Conservation (phyloP, 2,329 filamentous ascomycete species). For the Ophiostoma fasciatum region DNA sequence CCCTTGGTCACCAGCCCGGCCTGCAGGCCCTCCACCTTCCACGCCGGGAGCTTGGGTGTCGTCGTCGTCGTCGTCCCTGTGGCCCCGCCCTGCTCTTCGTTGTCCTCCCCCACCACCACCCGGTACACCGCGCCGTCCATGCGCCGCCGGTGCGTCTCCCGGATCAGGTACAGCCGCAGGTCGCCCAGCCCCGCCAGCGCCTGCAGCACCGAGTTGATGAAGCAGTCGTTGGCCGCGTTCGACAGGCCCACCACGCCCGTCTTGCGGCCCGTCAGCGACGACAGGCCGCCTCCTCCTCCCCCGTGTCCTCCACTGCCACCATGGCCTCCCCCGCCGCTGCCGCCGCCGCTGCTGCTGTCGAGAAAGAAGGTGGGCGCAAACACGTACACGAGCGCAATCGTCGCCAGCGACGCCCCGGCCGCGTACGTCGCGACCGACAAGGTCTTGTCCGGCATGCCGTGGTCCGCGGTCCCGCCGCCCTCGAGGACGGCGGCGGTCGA, state of each 20-base stretch:
- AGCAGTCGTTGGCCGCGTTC: constrained; percentile 91
- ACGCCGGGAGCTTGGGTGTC: constrained; percentile 28
- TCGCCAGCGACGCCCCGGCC: constrained; percentile 85
- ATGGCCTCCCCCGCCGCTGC: no score
- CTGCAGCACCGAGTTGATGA: constrained; percentile 94
- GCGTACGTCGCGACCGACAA: constrained; percentile 83
- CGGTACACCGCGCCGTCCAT: constrained; percentile 69
- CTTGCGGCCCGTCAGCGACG: constrained; percentile 37
- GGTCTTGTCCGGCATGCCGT: constrained; percentile 75
- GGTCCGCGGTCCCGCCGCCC: no score
- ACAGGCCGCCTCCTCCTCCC: no score
- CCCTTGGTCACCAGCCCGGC: constrained; percentile 71
- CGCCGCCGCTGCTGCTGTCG: constrained; percentile 56
- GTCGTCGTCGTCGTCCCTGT: constrained; percentile 15
- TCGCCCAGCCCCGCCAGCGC: constrained; percentile 82
- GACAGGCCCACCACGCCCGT: constrained; percentile 77
- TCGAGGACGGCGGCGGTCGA: no score
- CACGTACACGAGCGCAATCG: constrained; percentile 89
- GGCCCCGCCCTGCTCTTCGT: neutral
- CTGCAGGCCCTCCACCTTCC: constrained; percentile 56
- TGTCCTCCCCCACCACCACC: constrained; percentile 35
- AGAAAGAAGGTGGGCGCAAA: constrained; percentile 96
- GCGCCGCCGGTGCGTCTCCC: constrained; percentile 71
- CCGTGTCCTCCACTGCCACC: no score
- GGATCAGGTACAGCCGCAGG: constrained; percentile 78